Evolutionary conservation across 345 rosid species (phyloP), one percentile per base, ranked within the genome.

Genomic region (Linum usitatissimum): DNA sequence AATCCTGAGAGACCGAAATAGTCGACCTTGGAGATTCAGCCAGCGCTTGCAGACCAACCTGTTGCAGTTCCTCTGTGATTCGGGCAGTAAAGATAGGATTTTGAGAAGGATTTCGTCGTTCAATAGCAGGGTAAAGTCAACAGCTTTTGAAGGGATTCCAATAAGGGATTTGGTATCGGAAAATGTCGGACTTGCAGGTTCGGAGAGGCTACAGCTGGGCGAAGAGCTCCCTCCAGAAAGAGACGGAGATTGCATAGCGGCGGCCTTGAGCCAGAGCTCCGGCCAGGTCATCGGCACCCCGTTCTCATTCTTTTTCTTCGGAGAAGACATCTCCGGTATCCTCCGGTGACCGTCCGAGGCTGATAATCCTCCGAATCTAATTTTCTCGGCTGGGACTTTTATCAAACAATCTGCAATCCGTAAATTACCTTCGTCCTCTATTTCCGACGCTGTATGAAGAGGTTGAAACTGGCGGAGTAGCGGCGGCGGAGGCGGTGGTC

Each of bases 121-220:
- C 30, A 93, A 74, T 59, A 83, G 75, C 58, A 83, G 90, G 18
- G 97, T 93, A 0, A 76, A 84, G 69, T 93, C 97, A 59, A 4
- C 15, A 45, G 70, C 57, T 23, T 58, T 57, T 55, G 80, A 49
- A 77, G 80, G 74, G 70, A 74, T 75, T 31, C 83, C 70, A 65
- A 66, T 63, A 39, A 73, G 79, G 86, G 79, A 73, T 64, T 63
- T 31, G 60, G 68, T 39, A 77, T 81, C 77, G 68, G 78, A 63
- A 30, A 55, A 28, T 17, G 59, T 45, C 13, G 51, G 51, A 60
- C 31, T 39, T 30, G 75, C 66, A 36, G 83, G 73, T 55, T 74
- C 73, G 67, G 81, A 61, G 3, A 59, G 48, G 2, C 45, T 55
- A 2, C 79, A 9, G n/a, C 31, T 19, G 9, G 59, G 59, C 6